Evolutionary conservation across 1,284 basidiomycete genomes (phyloP).

Genomic region (Ceratobasidium sp.): DNA sequence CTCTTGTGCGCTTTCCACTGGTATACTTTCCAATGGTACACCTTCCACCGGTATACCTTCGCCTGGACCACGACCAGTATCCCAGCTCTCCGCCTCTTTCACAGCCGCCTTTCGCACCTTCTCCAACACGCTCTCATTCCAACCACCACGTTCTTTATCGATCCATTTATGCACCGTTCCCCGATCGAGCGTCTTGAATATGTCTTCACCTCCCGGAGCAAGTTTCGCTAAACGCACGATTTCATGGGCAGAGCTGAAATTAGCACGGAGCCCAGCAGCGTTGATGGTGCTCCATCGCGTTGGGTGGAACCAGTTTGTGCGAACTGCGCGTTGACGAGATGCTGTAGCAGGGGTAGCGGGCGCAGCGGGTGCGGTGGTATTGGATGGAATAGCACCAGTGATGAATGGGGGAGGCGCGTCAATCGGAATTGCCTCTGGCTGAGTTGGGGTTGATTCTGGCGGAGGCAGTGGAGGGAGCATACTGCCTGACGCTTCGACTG

Average conservation of each 20-base stretch:
- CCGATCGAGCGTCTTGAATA: constrained; percentile 37
- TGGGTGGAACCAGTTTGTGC: constrained; percentile 42
- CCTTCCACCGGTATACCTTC: background rate
- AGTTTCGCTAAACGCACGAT: constrained; percentile 39
- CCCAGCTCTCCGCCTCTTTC: constrained; percentile 40
- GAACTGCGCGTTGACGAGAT: constrained; percentile 37
- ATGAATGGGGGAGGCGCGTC: constrained; percentile 11
- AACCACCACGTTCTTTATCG: constrained; percentile 37
- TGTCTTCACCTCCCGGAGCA: constrained; percentile 39
- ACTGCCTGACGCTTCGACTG: constrained; percentile 21
- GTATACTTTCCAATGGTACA: background rate
- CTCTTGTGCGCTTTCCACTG: background rate
- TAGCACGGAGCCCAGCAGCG: constrained; percentile 38
- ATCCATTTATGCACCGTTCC: constrained; percentile 42
- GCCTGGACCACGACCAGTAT: background rate
- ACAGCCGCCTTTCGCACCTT: constrained; percentile 40
- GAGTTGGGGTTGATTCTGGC: background rate
- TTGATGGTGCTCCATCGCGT: constrained; percentile 39
- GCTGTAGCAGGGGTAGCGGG: background rate
- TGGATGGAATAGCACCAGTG: background rate
- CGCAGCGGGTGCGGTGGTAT: background rate
- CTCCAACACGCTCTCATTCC: constrained; percentile 40
- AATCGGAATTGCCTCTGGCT: background rate
- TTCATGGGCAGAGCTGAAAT: constrained; percentile 40
- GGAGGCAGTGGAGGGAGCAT: constrained; percentile 34